Evolutionary conservation across 768 basidiomycete genomes (phyloP), one percentile per base, ranked within the genome.

Genomic region (Rickenella mellea): DNA sequence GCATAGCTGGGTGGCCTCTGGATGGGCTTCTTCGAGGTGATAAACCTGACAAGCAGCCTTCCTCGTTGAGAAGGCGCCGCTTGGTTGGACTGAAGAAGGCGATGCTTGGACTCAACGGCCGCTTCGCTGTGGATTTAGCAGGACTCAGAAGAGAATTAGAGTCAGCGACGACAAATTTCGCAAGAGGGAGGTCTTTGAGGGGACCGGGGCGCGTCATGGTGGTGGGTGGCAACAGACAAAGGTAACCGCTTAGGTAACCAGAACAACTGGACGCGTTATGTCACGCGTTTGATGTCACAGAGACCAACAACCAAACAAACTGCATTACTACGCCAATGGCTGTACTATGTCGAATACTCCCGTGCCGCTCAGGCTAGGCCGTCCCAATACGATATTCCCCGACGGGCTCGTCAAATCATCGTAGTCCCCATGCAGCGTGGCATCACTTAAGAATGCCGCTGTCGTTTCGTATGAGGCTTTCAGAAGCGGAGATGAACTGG

Each of bases 381-480:
- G 73, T 31, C 94, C 94, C 45, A 96, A 51, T 25, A 97, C 93
- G 58, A 99, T 84, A 57, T 80, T 89, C 1, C 90, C 85, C 4
- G 92, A 92, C 2, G 94, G 94, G 17, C 84, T 83, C 15, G 78
- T 76, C 50, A 97, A 68, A 55, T 92, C 84, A 58, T 98, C 94
- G 63, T 88, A 97, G 65, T 98, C 96, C 20, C 96, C 96, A 57
- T 83, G 80, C 36, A 99, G 66, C 0, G 92, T 89, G 15, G 96
- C 94, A 45, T 99, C 90, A 4, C 93, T 87, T 51, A 99, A 62
- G 71, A 99, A 96, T 1, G 82, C 71, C 1, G 83, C 87, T 0
- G 94, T 98, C 4, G 93, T 97, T 64, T 98, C 96, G 63, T 88
- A 99, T 7, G 92, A 96, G 1, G 96, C 96, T 61, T 98, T 98